A percentile compares a stretch with the other conserved stretches of the same genome.
Conservation (phyloP, 441 rosid species). For the Adansonia rubrostipa region DNA sequence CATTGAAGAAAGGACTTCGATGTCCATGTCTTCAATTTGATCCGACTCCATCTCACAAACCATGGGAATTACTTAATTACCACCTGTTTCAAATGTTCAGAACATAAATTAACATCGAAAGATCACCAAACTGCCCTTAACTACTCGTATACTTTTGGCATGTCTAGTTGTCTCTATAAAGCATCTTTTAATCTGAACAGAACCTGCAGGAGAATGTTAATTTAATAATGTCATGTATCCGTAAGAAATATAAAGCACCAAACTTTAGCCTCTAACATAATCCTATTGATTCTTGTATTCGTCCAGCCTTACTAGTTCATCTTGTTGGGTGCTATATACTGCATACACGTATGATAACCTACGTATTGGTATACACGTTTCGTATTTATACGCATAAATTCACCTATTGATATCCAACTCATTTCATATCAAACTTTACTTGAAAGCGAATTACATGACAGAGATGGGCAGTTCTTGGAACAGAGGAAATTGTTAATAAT, state of each 20-base stretch:
- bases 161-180: slow-evolving; percentile 13
- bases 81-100: slow-evolving; percentile 26
- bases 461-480: slow-evolving; percentile 2
- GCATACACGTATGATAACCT: too few relatives aligned
- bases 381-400: too few relatives aligned
- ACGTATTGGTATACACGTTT: too few relatives aligned
- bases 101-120: slow-evolving; percentile 19
- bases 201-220: slow-evolving; percentile 23
- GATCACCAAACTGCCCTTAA: slow-evolving; percentile 27
- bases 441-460: not conserved
- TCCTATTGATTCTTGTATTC: not conserved
- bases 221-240: not conserved
- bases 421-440: not conserved
- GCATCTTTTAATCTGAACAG: slow-evolving; percentile 20
- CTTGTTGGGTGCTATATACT: not conserved
- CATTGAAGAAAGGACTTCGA: slow-evolving; percentile 87
- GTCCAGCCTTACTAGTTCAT: not conserved
- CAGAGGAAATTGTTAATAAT: not conserved
- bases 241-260: not conserved
- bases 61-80: slow-evolving; percentile 40
- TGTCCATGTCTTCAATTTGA: slow-evolving; percentile 80
- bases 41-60: slow-evolving; percentile 64
- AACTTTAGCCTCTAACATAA: not conserved
- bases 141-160: slow-evolving; percentile 1
- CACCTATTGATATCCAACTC: too few relatives aligned